Base-by-base conservation (phyloP, 192 early-diverging fungal genomes). In the Linnemannia schmuckeri region DNA sequence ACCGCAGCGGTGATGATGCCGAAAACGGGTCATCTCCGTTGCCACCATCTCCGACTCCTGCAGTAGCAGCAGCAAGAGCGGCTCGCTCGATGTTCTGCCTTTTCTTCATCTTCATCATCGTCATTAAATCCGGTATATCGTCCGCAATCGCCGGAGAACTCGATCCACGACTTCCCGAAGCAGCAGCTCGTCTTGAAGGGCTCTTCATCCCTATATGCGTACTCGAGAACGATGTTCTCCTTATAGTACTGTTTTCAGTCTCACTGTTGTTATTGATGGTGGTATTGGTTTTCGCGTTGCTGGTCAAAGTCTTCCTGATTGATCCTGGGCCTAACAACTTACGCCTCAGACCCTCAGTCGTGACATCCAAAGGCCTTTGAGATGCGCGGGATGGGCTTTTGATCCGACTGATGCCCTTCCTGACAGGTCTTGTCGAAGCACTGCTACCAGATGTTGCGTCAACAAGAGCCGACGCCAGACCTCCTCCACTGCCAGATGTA, bases 371-470 rank as follows among this genome's bases (percentile, higher is more conserved):
- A 6, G 78, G 68, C 52, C 77, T 78, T 17, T 80, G 77, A 9
- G 78, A 69, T 3, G 83, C 83, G 4, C 75, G 72, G 4, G 83
- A 85, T 12, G 83, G 83, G 6, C 83, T 85, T 66, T 85, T 85
- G 38, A 72, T 17, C 9, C 78, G 77, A 27, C 83, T 44, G 3
- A 76, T 24, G 6, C 78, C 83, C 44, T 80, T 85, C 37, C 76
- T 42, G 52, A 57, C 42, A 30, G 40, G 38, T 35, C 41, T 79
- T 37, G 47, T 20, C 40, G 22, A 27, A 12, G 40, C 4, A 44
- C 61, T 33, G 30, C n/a, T 15, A 33, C 61, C 24, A 33, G 61
- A 30, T 13, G 12, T 40, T 27, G n/a, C 61, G 75, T 24, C 27
- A 63, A 44, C 38, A 35, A 35, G 30, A 15, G 61, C 12, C 30